Evolutionary conservation across 1,284 basidiomycete species (phyloP), one percentile per base, ranked within the genome.

Genomic region (Sanghuangporus weigelae): DNA sequence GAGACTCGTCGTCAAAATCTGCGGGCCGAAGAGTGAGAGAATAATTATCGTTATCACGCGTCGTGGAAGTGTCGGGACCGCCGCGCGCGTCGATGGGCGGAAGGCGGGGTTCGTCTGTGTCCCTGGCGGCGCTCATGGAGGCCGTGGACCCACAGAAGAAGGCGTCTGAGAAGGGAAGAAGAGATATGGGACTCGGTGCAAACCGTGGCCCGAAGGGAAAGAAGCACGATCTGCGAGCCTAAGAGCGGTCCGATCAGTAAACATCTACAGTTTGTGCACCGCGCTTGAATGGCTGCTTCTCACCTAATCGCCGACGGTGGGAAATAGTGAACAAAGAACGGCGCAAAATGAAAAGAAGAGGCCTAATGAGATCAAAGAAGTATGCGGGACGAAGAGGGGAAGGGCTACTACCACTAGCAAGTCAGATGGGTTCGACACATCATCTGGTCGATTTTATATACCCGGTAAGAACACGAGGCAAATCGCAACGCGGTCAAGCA

Each of bases 61-160:
- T 23, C 40, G 35, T n/a, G 31, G 50, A 16, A 23, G 21, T 7
- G 14, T 12, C 14, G 14, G 50, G 2, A 23, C 3, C 12, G 50
- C 14, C 31, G 50, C 31, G 19, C 5, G 31, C 31, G 21, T 12
- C 23, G 26, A 31, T 31, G 26, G 26, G 26, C 23, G 23, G 35
- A 42, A 35, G 38, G 54, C 49, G 49, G 12, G n/a, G 7, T 2
- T 26, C 26, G 49, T 10, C 10, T 31, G 49, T 2, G 26, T 23
- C 26, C 12, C 49, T 51, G 49, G n/a, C 8, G 49, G 19, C 53
- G 7, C 31, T 38, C 53, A 54, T 54, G 31, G 36, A 36, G 35
- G 36, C 16, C 14, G 56, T 57, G 56, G 56, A 57, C 56, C 56
- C 56, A 57, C 56, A 48, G 56, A 57, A 48, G 56, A 57, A 57